Conservation (phyloP, 208 protist species). For the Trypanosoma scelopori region DNA sequence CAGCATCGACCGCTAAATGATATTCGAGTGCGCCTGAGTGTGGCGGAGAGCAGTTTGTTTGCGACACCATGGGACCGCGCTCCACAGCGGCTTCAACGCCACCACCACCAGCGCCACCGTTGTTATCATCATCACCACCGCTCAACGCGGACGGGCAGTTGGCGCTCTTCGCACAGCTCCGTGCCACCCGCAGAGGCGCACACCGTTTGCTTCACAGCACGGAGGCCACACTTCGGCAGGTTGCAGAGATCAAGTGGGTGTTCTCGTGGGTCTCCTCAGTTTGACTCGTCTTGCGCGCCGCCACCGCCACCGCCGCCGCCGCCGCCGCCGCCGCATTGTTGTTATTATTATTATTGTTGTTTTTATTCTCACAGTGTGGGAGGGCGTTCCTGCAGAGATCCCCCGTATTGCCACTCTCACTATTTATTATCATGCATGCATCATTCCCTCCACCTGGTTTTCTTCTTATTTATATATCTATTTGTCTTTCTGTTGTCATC, state of each 20-base stretch:
- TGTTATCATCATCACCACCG: constrained; percentile 1
- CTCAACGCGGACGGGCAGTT: constrained; percentile 14
- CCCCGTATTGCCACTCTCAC: not conserved
- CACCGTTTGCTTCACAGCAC: constrained; percentile 12
- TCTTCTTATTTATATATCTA: not conserved
- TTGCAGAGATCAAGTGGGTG: constrained; percentile 13
- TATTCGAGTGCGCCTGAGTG: no score
- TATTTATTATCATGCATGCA: not conserved
- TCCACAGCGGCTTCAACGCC: no score
- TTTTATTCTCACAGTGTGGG: not conserved
- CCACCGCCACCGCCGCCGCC: no score
- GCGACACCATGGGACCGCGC: no score
- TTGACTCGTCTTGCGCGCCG: not conserved
- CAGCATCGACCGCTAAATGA: no score
- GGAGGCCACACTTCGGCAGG: constrained; percentile 6
- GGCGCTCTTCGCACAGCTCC: constrained; percentile 14
- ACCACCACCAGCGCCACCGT: not conserved
- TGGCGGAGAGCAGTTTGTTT: no score
- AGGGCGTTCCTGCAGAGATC: no score
- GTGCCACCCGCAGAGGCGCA: not conserved
- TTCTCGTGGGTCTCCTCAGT: constrained; percentile 2
- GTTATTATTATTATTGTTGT: not conserved
- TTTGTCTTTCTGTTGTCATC: no score
- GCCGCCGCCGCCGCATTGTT: no score
- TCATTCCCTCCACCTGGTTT: no score